These are phyloP conservation scores for Aaosphaeria pasadenensis DNA, from an alignment of 2,329 filamentous ascomycete genomes.

Conservation along the genomic window DNA sequence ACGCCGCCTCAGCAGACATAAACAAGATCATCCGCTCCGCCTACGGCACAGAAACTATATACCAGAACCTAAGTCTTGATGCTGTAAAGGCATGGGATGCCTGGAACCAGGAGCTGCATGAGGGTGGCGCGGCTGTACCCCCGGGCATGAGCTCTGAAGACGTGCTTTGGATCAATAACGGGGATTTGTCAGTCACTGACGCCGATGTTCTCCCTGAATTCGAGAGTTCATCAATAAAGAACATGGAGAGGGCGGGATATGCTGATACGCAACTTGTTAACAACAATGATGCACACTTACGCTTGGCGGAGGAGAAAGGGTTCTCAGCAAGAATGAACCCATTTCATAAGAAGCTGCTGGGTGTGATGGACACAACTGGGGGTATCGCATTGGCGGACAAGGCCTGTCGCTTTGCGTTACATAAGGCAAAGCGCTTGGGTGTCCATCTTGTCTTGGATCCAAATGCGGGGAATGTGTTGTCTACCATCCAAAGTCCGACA, in stretches of 20 bases:
- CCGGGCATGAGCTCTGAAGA: background rate
- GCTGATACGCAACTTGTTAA: constrained; percentile 36
- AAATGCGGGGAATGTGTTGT: constrained; percentile 27
- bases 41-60: constrained; percentile 2
- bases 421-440: constrained; percentile 41
- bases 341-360: constrained; percentile 35
- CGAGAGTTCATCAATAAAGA: constrained; percentile 36
- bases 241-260: constrained; percentile 35
- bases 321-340: constrained; percentile 32
- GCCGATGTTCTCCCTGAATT: constrained; percentile 16
- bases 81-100: constrained; percentile 2
- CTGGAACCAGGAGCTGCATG: constrained; percentile 3
- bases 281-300: constrained; percentile 26
- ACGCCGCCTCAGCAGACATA: constrained; percentile 3
- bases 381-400: constrained; percentile 48
- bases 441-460: constrained; percentile 43
- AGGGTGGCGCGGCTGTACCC: constrained; percentile 2
- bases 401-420: constrained; percentile 45
- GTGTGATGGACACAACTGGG: constrained; percentile 47
- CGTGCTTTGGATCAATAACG: constrained; percentile 1
- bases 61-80: constrained; percentile 6
- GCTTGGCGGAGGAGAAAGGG: constrained; percentile 13
- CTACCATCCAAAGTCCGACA: constrained; percentile 12
- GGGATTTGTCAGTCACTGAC: background rate
- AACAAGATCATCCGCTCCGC: constrained; percentile 5